Conservation (phyloP, 2,329 filamentous ascomycete genomes). For the Phyllosticta paracitricarpa region DNA sequence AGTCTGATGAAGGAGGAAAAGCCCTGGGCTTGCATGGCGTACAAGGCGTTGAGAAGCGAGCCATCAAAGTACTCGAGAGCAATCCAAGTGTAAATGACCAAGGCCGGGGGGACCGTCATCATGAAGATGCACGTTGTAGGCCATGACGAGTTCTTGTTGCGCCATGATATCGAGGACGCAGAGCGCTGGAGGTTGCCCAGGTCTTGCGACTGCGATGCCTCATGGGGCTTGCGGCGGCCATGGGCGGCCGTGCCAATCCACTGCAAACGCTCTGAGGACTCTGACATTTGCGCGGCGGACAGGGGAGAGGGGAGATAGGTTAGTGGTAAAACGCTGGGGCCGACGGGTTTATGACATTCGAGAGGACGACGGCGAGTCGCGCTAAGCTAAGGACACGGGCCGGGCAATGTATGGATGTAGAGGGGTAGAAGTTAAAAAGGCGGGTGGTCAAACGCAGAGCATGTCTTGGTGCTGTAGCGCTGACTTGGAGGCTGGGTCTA, state of each 20-base stretch:
- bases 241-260: slow-evolving; percentile 7
- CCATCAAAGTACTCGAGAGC: slow-evolving; percentile 9
- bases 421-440: not conserved
- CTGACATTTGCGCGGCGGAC: not conserved
- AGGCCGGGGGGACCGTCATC: slow-evolving; percentile 6
- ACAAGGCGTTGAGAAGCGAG: not conserved
- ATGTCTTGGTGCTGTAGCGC: not conserved
- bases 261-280: slow-evolving; percentile 6
- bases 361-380: not conserved
- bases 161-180: slow-evolving; percentile 7
- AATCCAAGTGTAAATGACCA: slow-evolving; percentile 8
- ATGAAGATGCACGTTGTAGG: slow-evolving; percentile 6
- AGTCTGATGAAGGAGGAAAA: not conserved
- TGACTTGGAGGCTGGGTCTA: not conserved
- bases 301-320: not conserved
- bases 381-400: not conserved
- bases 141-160: slow-evolving; percentile 8
- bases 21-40: slow-evolving; percentile 5
- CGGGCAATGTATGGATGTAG: not conserved
- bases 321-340: not conserved
- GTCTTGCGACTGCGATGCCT: not conserved
- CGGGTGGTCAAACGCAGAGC: not conserved
- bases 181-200: not conserved
- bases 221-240: not conserved
- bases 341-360: not conserved